Percentiles rank a stretch among this genome's conserved stretches.
These are phyloP conservation scores for Lenwebbia sp. DNA, from an alignment of 345 rosid species.

Conservation along the genomic window DNA sequence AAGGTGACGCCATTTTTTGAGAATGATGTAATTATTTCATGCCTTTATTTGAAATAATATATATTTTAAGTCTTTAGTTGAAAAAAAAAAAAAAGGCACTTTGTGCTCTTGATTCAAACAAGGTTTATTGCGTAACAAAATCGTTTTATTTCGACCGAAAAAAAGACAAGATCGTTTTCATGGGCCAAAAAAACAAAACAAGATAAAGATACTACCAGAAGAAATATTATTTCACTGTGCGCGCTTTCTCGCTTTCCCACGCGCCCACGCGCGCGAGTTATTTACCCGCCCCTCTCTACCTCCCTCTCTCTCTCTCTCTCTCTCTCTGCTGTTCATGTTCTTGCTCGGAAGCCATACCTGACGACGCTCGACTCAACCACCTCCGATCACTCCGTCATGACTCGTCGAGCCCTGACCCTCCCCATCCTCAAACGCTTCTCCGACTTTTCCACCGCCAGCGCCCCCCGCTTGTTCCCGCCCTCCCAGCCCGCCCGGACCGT, in stretches of 20 bases:
- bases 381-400: not conserved
- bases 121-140: no score
- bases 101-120: no score
- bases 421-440: not conserved
- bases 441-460: not conserved
- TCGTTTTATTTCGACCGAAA: no score
- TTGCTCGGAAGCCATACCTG: not conserved
- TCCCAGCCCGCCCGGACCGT: constrained; percentile 41
- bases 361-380: not conserved
- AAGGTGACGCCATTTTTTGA: no score
- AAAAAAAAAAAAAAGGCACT: no score
- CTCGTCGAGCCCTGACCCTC: constrained; percentile 1
- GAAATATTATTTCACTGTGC: no score
- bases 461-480: not conserved
- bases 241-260: no score
- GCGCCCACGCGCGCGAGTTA: not conserved
- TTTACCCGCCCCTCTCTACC: not conserved
- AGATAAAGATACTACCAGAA: no score
- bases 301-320: not conserved
- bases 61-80: no score
- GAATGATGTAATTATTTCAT: no score
- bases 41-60: no score
- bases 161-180: not conserved
- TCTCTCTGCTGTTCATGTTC: not conserved
- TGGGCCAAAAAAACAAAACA: not conserved